Base-by-base conservation (phyloP, 1,139 yeast genomes). In the Hansenula anomala region DNA sequence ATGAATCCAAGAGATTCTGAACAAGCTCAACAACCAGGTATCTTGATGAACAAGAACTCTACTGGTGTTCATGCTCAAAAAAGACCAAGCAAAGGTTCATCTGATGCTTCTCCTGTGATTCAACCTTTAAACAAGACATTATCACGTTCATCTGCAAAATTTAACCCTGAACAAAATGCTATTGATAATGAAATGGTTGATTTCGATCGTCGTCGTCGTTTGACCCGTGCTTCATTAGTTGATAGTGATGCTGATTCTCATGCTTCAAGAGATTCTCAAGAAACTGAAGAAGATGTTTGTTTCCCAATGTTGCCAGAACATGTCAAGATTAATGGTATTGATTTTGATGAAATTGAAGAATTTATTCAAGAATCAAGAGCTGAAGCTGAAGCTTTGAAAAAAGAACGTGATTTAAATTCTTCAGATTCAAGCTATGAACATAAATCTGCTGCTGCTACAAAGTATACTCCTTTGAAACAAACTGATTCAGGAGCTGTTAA, bases 211-310 rank as follows among this genome's bases (percentile, higher is more conserved):
- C 58, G 56, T 35, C 55, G 58, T 34, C 49, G 52, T 33, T 20
- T 50, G 38, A 55, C 63, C 4, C 55, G 64, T 36, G 59, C 62
- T 3, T 63, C 69, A 5, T 22, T 40, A 20, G 55, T 56, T 54
- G 87, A 80, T 52, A 73, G 79, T 46, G 90, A 82, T 47, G 74
- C 73, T 12, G 84, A 76, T 51, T 82, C 90, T 3, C 85, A 78
- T 51, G 86, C 80, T 2, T 79, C 86, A 11, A 69, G 88, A 47
- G 74, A 80, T 18, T 79, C 88, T 2, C 88, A 83, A 53, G 95
- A 85, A 57, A 88, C 96, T 0, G 97, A 90, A 57, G 97, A 90
- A 58, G 97, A 92, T 72, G 98, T 92, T 34, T 92, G 97, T 69
- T 89, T 90, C 65, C 97, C 98, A 2, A 84, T 88, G 87, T 69